These are phyloP conservation scores for Plectosphaerella cucumerina DNA, from an alignment of 2,329 filamentous ascomycete genomes.

Conservation along the genomic window DNA sequence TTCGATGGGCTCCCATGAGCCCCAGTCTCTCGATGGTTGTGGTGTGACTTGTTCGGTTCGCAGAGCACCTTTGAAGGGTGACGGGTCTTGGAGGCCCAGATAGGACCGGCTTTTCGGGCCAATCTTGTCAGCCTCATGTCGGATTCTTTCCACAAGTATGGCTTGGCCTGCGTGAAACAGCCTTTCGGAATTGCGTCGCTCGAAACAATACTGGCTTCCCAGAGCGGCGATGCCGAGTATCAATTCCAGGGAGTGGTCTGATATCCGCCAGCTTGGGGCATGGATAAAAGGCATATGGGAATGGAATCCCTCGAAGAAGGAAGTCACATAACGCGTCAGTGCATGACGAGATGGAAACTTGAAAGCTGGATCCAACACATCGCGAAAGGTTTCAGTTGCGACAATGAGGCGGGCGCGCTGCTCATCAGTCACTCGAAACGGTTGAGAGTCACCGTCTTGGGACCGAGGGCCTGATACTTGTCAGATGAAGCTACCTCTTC, in stretches of 20 bases:
- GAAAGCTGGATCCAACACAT: constrained; percentile 22
- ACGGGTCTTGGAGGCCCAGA: constrained; percentile 16
- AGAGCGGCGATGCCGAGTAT: constrained; percentile 26
- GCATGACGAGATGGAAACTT: constrained; percentile 30
- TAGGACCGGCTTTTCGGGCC: constrained; percentile 19
- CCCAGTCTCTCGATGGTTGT: constrained; percentile 13
- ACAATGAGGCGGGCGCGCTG: constrained; percentile 20
- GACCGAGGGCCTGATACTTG: constrained; percentile 10
- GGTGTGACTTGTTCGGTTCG: too few relatives aligned
- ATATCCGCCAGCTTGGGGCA: constrained; percentile 25
- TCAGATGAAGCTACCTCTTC: neutral
- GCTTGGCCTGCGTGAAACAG: constrained; percentile 27
- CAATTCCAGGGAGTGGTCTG: constrained; percentile 25
- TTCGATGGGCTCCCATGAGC: constrained; percentile 24
- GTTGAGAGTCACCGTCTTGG: constrained; percentile 13
- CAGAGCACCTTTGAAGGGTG: too few relatives aligned
- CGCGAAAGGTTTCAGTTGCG: constrained; percentile 20
- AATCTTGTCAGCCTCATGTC: constrained; percentile 15
- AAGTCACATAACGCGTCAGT: constrained; percentile 28
- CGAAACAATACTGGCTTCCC: constrained; percentile 33
- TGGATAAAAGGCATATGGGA: constrained; percentile 34
- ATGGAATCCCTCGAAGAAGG: constrained; percentile 32
- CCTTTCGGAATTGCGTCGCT: constrained; percentile 26
- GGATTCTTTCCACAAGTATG: constrained; percentile 24
- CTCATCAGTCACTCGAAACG: constrained; percentile 25